Conservation (phyloP, 805 yeast genomes). For the Barnettozyma populi region DNA sequence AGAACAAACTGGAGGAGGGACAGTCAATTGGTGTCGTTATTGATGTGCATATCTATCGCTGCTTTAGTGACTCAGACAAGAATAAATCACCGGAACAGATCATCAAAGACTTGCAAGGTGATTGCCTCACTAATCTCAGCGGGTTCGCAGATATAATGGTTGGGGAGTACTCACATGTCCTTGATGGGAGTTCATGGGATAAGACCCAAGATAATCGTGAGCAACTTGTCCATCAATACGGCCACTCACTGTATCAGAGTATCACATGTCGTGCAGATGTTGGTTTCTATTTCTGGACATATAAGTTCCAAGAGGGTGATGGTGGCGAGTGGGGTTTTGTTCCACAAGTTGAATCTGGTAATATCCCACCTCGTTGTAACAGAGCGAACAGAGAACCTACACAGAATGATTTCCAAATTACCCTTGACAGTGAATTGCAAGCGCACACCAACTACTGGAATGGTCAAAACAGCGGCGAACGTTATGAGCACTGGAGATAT, state of each 20-base stretch:
- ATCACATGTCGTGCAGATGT: constrained; percentile 50
- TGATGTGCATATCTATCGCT: constrained; percentile 83
- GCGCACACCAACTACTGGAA: constrained; percentile 70
- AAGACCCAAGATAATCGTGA: constrained; percentile 43
- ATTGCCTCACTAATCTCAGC: constrained; percentile 45
- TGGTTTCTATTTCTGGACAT: constrained; percentile 90
- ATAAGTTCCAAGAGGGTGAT: constrained; percentile 76
- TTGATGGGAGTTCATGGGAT: constrained; percentile 74
- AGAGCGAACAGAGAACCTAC: constrained; percentile 33
- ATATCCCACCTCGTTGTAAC: constrained; percentile 35
- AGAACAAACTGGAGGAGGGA: constrained; percentile 30
- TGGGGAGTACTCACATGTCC: constrained; percentile 88
- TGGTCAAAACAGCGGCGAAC: constrained; percentile 45
- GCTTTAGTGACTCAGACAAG: constrained; percentile 75
- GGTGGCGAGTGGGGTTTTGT: constrained; percentile 97
- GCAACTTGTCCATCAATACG: constrained; percentile 54
- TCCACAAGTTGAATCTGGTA: constrained; percentile 65
- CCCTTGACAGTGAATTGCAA: constrained; percentile 31
- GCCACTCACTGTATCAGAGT: constrained; percentile 44
- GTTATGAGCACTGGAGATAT: constrained; percentile 77
- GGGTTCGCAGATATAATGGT: constrained; percentile 62
- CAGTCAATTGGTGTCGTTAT: constrained; percentile 57
- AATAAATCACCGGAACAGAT: constrained; percentile 59
- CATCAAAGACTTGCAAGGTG: constrained; percentile 46
- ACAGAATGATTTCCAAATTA: constrained; percentile 36